Percentiles rank a stretch among this genome's conserved stretches.
Evolutionary conservation across 148 eudicot species (phyloP).

Genomic region (Limonium bicolor): DNA sequence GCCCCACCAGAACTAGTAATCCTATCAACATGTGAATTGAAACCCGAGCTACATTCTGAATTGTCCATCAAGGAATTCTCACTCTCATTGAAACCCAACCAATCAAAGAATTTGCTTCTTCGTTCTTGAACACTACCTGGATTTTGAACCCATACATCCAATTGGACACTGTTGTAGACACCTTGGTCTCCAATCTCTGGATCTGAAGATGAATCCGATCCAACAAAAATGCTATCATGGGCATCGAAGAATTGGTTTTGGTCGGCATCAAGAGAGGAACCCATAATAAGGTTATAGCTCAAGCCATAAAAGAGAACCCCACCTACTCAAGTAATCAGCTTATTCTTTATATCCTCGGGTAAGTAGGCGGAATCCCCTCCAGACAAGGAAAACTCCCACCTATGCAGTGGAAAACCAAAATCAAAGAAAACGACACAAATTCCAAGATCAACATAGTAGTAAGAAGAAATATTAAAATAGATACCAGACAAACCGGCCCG

Average conservation of each 20-base stretch:
- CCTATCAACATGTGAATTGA: conserved; percentile 15
- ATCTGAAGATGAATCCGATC: not conserved
- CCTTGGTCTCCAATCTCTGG: not conserved
- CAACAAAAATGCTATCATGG: not conserved
- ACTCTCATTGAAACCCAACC: conserved; percentile 16
- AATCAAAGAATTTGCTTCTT: not conserved
- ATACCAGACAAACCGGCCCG: conserved; percentile 13
- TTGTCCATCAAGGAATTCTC: conserved; percentile 8
- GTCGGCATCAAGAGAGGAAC: not conserved
- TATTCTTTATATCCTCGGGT: conserved; percentile 1
- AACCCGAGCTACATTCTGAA: conserved; percentile 12
- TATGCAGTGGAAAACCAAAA: conserved; percentile 4
- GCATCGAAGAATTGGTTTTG: conserved; percentile 1
- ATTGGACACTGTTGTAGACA: not conserved
- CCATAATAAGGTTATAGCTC: conserved; percentile 1
- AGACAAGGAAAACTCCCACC: conserved; percentile 14
- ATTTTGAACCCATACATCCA: not conserved
- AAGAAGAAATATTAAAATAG: conserved; percentile 15
- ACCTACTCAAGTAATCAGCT: not conserved
- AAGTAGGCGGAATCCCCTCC: conserved; percentile 31
- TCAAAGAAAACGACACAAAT: conserved; percentile 23
- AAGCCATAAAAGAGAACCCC: conserved; percentile 3
- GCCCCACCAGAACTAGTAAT: conserved; percentile 26
- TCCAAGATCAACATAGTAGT: conserved; percentile 35
- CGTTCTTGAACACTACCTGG: conserved; percentile 1